A percentile compares a stretch with the other conserved stretches of the same genome.
Conservation (phyloP, 768 basidiomycete species). For the Trametes gibbosa region DNA sequence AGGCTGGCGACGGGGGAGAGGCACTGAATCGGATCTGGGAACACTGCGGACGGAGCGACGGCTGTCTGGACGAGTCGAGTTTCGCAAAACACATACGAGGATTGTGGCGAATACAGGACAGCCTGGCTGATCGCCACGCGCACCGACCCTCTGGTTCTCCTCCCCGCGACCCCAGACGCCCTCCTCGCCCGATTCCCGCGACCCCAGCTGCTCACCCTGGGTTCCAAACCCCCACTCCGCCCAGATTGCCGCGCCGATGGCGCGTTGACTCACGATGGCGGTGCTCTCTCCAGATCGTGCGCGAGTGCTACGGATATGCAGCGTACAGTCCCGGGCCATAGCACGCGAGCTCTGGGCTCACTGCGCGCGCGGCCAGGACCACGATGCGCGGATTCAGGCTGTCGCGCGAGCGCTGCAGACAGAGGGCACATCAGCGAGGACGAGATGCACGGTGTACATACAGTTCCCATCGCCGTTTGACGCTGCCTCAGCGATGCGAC, state of each 20-base stretch:
- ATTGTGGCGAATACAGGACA: constrained; percentile 10
- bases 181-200: neutral
- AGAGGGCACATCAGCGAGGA: neutral
- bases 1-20: neutral
- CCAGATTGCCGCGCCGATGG: constrained; percentile 18
- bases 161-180: neutral
- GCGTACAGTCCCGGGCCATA: no score
- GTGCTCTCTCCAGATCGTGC: constrained; percentile 13
- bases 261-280: constrained; percentile 1
- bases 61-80: constrained; percentile 45
- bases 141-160: neutral
- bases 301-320: no score
- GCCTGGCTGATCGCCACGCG: constrained; percentile 10
- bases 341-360: no score
- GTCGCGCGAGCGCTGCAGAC: neutral
- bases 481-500: constrained; percentile 5
- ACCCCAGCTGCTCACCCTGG: neutral
- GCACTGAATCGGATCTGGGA: constrained; percentile 36
- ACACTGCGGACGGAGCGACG: constrained; percentile 39
- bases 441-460: neutral
- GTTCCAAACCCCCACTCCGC: constrained; percentile 6
- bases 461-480: neutral
- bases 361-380: no score
- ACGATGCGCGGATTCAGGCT: no score
- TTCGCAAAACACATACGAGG: constrained; percentile 16